These are phyloP conservation scores for Tilletia indica DNA, from an alignment of 1,284 basidiomycete species.

Conservation along the genomic window DNA sequence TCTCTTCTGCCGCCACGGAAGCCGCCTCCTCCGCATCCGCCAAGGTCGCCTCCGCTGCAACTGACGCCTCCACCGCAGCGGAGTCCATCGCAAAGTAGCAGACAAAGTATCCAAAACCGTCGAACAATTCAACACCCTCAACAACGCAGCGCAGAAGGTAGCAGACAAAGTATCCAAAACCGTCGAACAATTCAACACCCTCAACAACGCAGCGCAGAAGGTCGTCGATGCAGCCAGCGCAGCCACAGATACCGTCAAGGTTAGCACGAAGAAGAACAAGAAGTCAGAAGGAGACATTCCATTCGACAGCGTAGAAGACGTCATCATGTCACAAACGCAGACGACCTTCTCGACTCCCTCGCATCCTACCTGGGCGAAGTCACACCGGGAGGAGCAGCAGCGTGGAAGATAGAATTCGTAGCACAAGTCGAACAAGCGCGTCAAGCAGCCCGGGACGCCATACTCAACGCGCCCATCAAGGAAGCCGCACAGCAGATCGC, in stretches of 20 bases:
- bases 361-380: slow-evolving; percentile 23
- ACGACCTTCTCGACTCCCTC: slow-evolving; percentile 30
- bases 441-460: slow-evolving; percentile 14
- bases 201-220: slow-evolving; percentile 17
- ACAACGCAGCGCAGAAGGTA: slow-evolving; percentile 5
- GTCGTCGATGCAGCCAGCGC: too few relatives aligned
- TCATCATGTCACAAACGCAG: slow-evolving; percentile 15
- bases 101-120: neutral
- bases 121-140: neutral
- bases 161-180: neutral
- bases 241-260: too few relatives aligned
- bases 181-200: neutral
- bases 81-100: neutral
- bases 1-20: neutral
- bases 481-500: slow-evolving; percentile 29
- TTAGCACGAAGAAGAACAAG: too few relatives aligned
- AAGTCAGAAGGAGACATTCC: slow-evolving; percentile 24
- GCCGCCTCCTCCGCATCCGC: neutral
- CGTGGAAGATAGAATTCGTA: slow-evolving; percentile 35
- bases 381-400: slow-evolving; percentile 17
- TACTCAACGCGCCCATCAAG: neutral
- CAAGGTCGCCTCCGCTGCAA: neutral
- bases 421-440: too few relatives aligned
- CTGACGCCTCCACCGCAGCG: neutral
- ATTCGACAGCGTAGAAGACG: slow-evolving; percentile 27